Conservation (phyloP, 106 monocot genomes). For the Ottelia alismoides region DNA sequence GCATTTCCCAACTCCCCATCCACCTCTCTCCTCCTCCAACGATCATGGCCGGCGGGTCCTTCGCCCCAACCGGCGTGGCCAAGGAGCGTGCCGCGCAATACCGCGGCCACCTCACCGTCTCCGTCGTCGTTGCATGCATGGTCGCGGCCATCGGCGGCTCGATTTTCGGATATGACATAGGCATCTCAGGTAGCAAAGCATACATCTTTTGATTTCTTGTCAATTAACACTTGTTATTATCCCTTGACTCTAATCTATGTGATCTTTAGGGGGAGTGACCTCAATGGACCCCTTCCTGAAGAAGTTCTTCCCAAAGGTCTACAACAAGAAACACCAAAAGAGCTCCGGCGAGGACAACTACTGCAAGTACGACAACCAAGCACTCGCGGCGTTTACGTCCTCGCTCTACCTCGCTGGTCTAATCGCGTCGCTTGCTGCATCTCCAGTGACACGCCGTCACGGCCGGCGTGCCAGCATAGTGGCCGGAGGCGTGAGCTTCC, state of each 20-base stretch:
- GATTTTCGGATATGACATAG: slow-evolving; percentile 97
- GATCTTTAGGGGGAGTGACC: slow-evolving; percentile 97
- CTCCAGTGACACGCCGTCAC: slow-evolving; percentile 63
- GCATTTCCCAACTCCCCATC: too few relatives aligned
- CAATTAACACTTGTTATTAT: too few relatives aligned
- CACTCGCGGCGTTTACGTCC: slow-evolving; percentile 88
- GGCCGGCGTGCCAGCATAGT: slow-evolving; percentile 80
- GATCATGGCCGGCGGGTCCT: too few relatives aligned
- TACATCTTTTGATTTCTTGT: too few relatives aligned
- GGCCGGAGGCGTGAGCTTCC: slow-evolving; percentile 67
- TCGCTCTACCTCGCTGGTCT: slow-evolving; percentile 96
- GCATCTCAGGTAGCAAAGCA: slow-evolving; percentile 98
- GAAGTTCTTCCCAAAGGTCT: slow-evolving; percentile 92
- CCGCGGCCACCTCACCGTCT: slow-evolving; percentile 61
- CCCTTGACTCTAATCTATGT: too few relatives aligned
- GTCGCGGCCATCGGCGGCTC: slow-evolving; percentile 79
- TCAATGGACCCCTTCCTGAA: slow-evolving; percentile 94
- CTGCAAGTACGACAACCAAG: slow-evolving; percentile 98
- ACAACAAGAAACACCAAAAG: slow-evolving; percentile 46
- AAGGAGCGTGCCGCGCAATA: slow-evolving; percentile 82
- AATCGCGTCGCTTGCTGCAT: slow-evolving; percentile 66
- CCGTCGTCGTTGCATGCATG: slow-evolving; percentile 62
- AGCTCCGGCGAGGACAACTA: slow-evolving; percentile 75
- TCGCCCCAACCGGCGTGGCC: slow-evolving; percentile 33
- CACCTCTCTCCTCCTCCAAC: too few relatives aligned